Base-by-base conservation (phyloP, 1,284 basidiomycete species). In the Malassezia nana region DNA sequence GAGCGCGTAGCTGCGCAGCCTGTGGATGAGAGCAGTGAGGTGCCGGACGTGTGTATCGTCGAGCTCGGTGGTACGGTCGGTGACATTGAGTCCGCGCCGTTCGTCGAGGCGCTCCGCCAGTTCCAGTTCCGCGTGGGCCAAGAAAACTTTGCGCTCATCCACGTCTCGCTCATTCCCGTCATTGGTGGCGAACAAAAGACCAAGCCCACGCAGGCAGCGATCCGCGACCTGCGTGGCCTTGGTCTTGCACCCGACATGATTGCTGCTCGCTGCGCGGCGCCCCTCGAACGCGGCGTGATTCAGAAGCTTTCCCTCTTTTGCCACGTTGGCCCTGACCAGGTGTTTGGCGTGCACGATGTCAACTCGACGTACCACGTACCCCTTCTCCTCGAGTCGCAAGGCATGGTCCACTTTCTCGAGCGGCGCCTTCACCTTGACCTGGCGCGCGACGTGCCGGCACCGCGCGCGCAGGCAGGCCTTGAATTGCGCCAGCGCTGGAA, bases 141-240 rank as follows among this genome's bases (percentile, higher is more conserved):
- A 69, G 87, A 91, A 58, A 96, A 98, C 78, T 98, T 98, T 76
- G 92, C 92, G 1, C 82, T 96, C 49, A 86, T 98, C 61, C 92
- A 96, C 69, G 92, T 99, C 55, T 91, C 88, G n/a, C 83, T 99
- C 32, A 90, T 98, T 6, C 92, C 92, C 15, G 87, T 95, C 65
- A 88, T 99, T 78, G 89, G 94, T 55, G 92, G 94, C 51, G 92
- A 99, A 75, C 92, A 96, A 72, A 99, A 99, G 78, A 99, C 92
- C 7, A 98, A 98, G 76, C 92, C 92, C 3, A 99, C 92, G 0
- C 92, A 98, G 75, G 94, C 92, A 15, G 92, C 90, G 35, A 86
- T 98, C 16, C 86, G 94, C 63, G 91, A 91, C 57, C 78, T 98
- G 30, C 83, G 94, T 49, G 92, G 94, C 12, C 80, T 96, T 9